Evolutionary conservation across 2,329 filamentous ascomycete species (phyloP).

Genomic region (Magnaporthiopsis poae): DNA sequence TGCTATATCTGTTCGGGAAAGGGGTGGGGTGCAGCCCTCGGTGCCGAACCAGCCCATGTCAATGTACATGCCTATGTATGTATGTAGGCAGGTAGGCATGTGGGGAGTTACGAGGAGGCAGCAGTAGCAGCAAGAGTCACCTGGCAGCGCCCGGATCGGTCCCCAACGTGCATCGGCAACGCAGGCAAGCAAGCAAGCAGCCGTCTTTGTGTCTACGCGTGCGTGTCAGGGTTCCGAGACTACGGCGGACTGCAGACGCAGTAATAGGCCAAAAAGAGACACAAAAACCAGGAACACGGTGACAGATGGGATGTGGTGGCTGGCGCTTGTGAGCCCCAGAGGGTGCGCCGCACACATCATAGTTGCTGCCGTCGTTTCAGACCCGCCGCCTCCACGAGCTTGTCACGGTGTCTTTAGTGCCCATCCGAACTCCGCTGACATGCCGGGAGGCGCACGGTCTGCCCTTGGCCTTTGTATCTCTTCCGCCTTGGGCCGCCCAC

Average conservation of each 20-base stretch:
- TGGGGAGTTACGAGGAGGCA: too few species aligned
- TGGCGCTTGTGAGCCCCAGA: background rate
- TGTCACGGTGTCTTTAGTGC: background rate
- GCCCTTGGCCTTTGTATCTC: background rate
- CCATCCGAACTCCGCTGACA: background rate
- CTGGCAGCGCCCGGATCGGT: background rate
- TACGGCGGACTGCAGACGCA: background rate
- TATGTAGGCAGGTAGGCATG: too few species aligned
- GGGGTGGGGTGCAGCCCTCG: constrained; percentile 1
- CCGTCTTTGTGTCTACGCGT: background rate
- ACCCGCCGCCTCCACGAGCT: background rate
- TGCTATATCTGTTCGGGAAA: background rate
- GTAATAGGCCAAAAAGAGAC: background rate
- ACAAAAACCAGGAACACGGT: background rate
- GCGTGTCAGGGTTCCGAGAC: background rate
- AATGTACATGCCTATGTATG: background rate
- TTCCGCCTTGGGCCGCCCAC: background rate
- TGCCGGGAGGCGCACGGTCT: background rate
- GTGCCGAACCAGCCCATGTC: background rate
- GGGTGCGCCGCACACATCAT: background rate
- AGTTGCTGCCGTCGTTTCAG: background rate
- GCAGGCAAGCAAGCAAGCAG: background rate
- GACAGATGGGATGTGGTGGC: background rate
- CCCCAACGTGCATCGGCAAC: background rate
- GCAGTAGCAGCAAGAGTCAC: background rate